These are phyloP conservation scores for Salisapilia sapeloensis DNA, from an alignment of 352 stramenopile genomes.

Conservation along the genomic window DNA sequence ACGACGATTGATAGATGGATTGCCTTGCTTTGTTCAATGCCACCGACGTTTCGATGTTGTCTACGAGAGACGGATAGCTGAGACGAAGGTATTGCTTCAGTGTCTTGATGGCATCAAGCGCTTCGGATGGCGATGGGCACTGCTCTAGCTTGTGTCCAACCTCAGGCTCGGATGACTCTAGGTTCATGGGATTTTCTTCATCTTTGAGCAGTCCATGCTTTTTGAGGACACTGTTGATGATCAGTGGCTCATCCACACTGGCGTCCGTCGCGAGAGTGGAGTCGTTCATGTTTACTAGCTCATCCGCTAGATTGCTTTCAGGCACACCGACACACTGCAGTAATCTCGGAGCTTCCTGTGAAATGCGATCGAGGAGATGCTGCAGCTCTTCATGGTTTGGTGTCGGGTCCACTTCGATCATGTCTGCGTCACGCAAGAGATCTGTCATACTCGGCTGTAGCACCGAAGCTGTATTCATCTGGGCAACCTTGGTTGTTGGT, in stretches of 20 bases:
- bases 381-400: constrained; percentile 47
- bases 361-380: constrained; percentile 31
- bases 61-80: no score
- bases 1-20: no score
- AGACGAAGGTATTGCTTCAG: constrained; percentile 68
- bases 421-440: not conserved
- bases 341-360: constrained; percentile 44
- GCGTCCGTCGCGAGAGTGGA: constrained; percentile 61
- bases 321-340: constrained; percentile 48
- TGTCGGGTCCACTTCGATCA: constrained; percentile 12
- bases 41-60: no score
- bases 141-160: constrained; percentile 24
- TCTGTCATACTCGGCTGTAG: constrained; percentile 2
- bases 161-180: constrained; percentile 33
- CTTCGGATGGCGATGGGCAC: constrained; percentile 28
- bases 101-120: constrained; percentile 34
- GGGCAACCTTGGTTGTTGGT: constrained; percentile 39
- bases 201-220: constrained; percentile 66
- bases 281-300: constrained; percentile 53
- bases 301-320: constrained; percentile 31
- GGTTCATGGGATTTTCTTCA: constrained; percentile 37
- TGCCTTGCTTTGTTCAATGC: no score
- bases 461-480: constrained; percentile 33
- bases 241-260: constrained; percentile 67
- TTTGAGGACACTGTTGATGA: constrained; percentile 65